Conservation (phyloP, 2,329 filamentous ascomycete species). For the Aspergillus sp. region DNA sequence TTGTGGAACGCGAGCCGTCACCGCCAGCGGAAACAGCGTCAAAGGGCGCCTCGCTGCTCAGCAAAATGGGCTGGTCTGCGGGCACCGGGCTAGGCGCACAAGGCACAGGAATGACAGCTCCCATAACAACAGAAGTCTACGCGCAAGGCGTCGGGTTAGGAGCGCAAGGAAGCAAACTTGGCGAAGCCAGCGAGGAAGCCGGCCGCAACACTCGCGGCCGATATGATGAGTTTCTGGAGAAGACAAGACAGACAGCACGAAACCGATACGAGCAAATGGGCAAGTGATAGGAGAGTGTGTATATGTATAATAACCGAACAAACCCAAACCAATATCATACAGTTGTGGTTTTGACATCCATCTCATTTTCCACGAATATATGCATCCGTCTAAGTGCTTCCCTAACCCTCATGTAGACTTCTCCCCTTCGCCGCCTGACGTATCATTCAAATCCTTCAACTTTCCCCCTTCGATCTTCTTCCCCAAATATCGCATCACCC, state of each 20-base stretch:
- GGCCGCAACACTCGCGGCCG: slow-evolving; percentile 48
- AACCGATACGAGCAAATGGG: slow-evolving; percentile 48
- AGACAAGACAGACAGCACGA: slow-evolving; percentile 48
- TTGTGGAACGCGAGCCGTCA: slow-evolving; percentile 33
- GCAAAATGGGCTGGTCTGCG: slow-evolving; percentile 53
- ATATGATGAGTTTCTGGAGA: slow-evolving; percentile 50
- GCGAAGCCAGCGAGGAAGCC: slow-evolving; percentile 50
- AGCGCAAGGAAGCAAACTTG: slow-evolving; percentile 50
- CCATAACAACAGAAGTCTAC: slow-evolving; percentile 50
- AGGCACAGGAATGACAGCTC: slow-evolving; percentile 48
- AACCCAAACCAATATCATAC: neutral
- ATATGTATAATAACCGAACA: neutral
- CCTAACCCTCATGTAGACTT: slow-evolving; percentile 11
- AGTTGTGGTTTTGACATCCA: neutral
- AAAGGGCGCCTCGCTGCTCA: slow-evolving; percentile 52
- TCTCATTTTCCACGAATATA: neutral
- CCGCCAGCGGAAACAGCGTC: slow-evolving; percentile 35
- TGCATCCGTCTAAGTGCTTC: neutral
- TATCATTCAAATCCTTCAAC: slow-evolving; percentile 42
- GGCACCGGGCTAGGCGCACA: slow-evolving; percentile 50
- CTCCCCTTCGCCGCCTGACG: slow-evolving; percentile 27
- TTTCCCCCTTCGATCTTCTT: slow-evolving; percentile 45
- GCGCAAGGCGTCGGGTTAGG: slow-evolving; percentile 52
- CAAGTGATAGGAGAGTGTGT: slow-evolving; percentile 4
- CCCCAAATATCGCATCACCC: slow-evolving; percentile 50